phyloP scores from a whole-genome alignment of 495 filamentous ascomycete genomes.

The Peziza echinospora region DNA sequence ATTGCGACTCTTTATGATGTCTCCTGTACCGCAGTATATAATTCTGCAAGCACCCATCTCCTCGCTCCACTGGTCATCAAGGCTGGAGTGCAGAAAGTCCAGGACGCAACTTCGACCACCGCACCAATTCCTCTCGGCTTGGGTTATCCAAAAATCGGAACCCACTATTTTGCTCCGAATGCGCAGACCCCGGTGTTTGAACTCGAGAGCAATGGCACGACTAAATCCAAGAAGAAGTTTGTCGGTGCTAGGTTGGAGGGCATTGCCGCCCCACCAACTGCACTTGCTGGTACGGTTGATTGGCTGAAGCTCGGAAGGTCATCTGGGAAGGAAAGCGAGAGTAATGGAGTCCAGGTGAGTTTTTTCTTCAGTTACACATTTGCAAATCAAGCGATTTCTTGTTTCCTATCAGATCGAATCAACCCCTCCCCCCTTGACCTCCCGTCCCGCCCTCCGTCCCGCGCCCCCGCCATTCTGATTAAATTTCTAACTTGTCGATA shows the following conservation, averaged over 20 bases:
- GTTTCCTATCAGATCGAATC: no score
- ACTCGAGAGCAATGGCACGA: not conserved
- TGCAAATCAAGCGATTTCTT: no score
- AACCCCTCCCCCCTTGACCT: no score
- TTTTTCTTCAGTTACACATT: not conserved
- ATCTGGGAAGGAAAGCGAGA: not conserved
- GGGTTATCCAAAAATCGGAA: not conserved
- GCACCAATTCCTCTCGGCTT: not conserved
- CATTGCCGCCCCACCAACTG: not conserved
- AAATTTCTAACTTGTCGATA: not conserved
- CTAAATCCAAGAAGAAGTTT: not conserved
- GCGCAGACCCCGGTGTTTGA: not conserved
- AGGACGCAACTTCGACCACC: not conserved
- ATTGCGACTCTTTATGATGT: conserved; percentile 77
- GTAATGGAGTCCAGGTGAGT: not conserved
- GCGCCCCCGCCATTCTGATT: not conserved
- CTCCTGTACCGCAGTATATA: conserved; percentile 49
- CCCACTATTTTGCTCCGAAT: not conserved
- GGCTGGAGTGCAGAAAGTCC: no score
- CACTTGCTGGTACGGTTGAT: conserved; percentile 24
- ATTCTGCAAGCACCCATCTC: conserved; percentile 36
- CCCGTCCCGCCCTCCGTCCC: no score
- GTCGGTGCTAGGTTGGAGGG: not conserved
- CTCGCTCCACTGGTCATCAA: conserved; percentile 15
- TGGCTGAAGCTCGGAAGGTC: conserved; percentile 29